Evolutionary conservation across 2,329 filamentous ascomycete species (phyloP).

Genomic region (Fusarium sp.): DNA sequence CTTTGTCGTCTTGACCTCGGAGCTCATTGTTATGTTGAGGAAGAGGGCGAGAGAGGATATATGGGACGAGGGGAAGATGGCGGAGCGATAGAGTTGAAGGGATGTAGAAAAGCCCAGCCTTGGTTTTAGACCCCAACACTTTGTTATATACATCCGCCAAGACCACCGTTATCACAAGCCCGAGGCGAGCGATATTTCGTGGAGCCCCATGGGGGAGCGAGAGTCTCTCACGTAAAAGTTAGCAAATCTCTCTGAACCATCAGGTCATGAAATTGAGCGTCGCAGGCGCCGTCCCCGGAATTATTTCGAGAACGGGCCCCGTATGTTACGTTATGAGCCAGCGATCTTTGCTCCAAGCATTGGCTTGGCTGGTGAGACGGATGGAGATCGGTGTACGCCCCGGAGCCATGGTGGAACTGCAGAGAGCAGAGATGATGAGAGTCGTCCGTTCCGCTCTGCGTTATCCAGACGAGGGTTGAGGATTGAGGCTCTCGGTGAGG

Average conservation of each 20-base stretch:
- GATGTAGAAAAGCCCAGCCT: constrained; percentile 10
- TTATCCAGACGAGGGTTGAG: neutral
- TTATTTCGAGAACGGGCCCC: constrained; percentile 8
- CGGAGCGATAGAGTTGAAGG: constrained; percentile 7
- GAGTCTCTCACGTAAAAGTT: constrained; percentile 38
- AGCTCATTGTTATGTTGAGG: constrained; percentile 1
- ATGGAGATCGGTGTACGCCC: neutral
- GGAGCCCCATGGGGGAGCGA: constrained; percentile 34
- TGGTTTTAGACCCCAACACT: neutral
- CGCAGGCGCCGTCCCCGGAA: neutral
- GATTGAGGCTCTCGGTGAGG: constrained; percentile 11
- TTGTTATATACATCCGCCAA: constrained; percentile 34
- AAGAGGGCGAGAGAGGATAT: neutral
- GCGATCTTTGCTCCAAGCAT: constrained; percentile 30
- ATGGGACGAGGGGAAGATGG: neutral
- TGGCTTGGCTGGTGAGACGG: neutral
- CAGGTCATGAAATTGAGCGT: constrained; percentile 32
- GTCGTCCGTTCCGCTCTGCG: neutral
- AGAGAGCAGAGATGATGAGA: constrained; percentile 2
- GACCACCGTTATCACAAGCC: constrained; percentile 13
- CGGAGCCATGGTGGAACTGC: neutral
- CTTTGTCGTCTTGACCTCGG: constrained; percentile 23
- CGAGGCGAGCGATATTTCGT: constrained; percentile 18
- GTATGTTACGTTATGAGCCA: constrained; percentile 33
- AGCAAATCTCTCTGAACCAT: constrained; percentile 31